These are phyloP conservation scores for Castanospermum australe DNA, from an alignment of 306 rosid species.

Conservation along the genomic window DNA sequence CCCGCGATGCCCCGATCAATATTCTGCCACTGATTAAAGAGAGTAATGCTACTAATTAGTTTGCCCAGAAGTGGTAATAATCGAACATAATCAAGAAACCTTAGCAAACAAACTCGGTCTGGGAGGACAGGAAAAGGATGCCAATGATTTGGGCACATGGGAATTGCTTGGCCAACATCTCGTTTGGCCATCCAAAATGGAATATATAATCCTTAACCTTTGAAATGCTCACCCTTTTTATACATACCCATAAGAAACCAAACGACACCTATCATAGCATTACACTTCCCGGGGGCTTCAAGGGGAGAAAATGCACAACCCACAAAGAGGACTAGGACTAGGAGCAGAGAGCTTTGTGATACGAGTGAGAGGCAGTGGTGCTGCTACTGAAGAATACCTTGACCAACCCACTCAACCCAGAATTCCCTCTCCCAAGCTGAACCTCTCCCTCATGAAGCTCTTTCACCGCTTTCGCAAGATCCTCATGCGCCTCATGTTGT, in stretches of 20 bases:
- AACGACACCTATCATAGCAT: conserved; percentile 66
- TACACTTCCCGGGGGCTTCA: conserved; percentile 65
- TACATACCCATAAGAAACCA: conserved; percentile 36
- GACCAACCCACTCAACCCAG: neutral
- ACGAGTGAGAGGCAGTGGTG: conserved; percentile 8
- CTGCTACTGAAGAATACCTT: neutral
- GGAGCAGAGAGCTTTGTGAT: conserved; percentile 36
- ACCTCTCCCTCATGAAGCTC: conserved; percentile 72
- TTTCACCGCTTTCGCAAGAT: conserved; percentile 69
- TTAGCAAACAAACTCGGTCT: neutral
- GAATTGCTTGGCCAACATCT: conserved; percentile 28
- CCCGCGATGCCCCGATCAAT: too few species aligned
- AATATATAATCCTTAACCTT: conserved; percentile 39
- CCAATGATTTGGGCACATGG: conserved; percentile 83
- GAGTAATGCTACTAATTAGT: conserved; percentile 10
- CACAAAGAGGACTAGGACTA: conserved; percentile 26
- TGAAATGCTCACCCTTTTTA: conserved; percentile 37
- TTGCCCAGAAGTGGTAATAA: neutral
- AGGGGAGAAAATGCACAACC: conserved; percentile 57
- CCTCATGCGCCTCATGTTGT: conserved; percentile 54
- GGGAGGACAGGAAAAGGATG: conserved; percentile 50
- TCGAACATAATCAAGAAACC: conserved; percentile 16
- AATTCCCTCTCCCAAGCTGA: conserved; percentile 18
- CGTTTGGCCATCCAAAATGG: conserved; percentile 22
- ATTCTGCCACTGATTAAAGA: neutral